Evolutionary conservation across 2,329 filamentous ascomycete species (phyloP), one percentile per base, ranked within the genome.

Genomic region (Fusarium sp.): DNA sequence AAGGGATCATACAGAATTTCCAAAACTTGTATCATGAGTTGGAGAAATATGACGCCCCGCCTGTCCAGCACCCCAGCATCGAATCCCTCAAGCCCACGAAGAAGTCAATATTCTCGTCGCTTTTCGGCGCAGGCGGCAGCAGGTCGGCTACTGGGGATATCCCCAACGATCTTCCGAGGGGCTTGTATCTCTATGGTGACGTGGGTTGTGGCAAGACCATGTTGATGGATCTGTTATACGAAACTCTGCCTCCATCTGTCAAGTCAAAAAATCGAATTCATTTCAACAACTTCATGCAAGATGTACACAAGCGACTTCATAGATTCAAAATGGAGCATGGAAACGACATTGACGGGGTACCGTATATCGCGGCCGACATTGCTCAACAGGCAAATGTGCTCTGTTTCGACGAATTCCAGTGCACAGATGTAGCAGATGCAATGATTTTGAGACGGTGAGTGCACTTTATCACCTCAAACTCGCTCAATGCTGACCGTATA

Each of bases 241-340:
- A 98, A 74, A 98, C 96, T 0, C 86, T 98, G 28, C 96, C 96
- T 1, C 82, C 86, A 22, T 92, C 92, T 68, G 95, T 98, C 74
- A 89, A 87, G 65, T 90, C 91, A 38, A 98, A 98, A 85, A 97
- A 92, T 52, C 89, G 96, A 54, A 98, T 99, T 79, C 96, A 99
- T 85, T 99, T 99, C 84, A 95, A 98, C 86, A 98, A 98, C 82
- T 99, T 99, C 86, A 99, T 99, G 96, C 96, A 98, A 83, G 94
- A 97, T 82, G 93, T 98, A 55, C 96, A 99, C 84, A 94, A 92
- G 82, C 89, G 96, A 69, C 85, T 98, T 78, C 96, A 98, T 85
- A 91, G 90, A 80, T 92, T 97, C 84, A 98, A 98, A 85, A 92
- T 96, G 89, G 85, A 91, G 77, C 90, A 97, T 81, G 96, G 96